phyloP scores from a whole-genome alignment of 257 asterid species.

The Leonotis leonurus region DNA sequence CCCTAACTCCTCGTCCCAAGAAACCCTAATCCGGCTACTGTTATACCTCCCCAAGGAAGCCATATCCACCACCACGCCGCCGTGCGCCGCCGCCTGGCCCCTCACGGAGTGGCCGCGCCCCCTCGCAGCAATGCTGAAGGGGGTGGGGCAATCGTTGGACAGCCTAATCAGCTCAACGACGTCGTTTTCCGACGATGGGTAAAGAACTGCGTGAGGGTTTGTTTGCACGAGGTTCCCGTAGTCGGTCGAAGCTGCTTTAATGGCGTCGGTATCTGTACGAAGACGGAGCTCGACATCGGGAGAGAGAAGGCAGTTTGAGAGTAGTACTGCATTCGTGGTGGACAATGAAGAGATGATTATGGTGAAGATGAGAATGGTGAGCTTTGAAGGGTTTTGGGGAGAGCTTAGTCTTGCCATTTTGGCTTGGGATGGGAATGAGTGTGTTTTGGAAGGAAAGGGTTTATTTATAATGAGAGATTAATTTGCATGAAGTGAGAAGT shows the following conservation, averaged over 20 bases:
- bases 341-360: constrained; percentile 17
- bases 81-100: constrained; percentile 51
- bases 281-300: constrained; percentile 21
- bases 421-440: too few relatives aligned
- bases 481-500: not conserved
- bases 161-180: constrained; percentile 30
- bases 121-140: constrained; percentile 45
- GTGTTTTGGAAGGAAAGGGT: not conserved
- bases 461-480: constrained; percentile 7
- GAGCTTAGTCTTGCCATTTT: constrained; percentile 42
- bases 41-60: too few relatives aligned
- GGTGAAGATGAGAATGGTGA: constrained; percentile 10
- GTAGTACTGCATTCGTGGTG: constrained; percentile 8
- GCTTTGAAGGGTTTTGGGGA: not conserved
- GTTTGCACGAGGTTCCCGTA: constrained; percentile 48
- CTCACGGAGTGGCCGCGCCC: constrained; percentile 62
- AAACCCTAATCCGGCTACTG: constrained; percentile 20
- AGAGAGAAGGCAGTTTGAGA: constrained; percentile 6
- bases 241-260: constrained; percentile 36
- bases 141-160: constrained; percentile 28
- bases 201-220: constrained; percentile 42
- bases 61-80: too few relatives aligned
- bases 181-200: constrained; percentile 39
- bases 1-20: constrained; percentile 26
- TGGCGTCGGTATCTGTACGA: constrained; percentile 25